These are phyloP conservation scores for Nyctanthes arbortristis DNA, from an alignment of 257 asterid species.

Conservation along the genomic window DNA sequence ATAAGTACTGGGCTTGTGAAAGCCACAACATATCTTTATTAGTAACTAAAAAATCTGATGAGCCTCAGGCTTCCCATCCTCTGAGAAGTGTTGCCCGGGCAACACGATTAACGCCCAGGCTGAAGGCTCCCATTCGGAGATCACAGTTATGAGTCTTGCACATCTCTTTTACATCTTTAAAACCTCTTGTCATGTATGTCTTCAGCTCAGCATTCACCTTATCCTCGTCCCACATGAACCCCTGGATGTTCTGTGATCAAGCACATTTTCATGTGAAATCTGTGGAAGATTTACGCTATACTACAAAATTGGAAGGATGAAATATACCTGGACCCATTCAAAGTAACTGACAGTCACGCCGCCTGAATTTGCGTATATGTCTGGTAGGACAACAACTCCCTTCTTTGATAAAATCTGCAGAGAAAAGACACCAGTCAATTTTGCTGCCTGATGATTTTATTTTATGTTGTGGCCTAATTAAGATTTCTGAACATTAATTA, in stretches of 20 bases:
- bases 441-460: neutral
- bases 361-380: constrained; percentile 78
- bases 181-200: constrained; percentile 75
- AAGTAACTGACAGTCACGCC: constrained; percentile 87
- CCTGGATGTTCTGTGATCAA: constrained; percentile 74
- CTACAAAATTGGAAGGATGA: neutral
- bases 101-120: constrained; percentile 87
- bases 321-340: constrained; percentile 87
- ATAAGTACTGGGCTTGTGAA: too few relatives aligned
- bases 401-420: constrained; percentile 69
- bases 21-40: too few relatives aligned
- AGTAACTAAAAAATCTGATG: neutral
- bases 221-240: constrained; percentile 96
- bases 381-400: constrained; percentile 81
- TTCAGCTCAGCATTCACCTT: constrained; percentile 81
- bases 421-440: neutral
- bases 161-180: constrained; percentile 73
- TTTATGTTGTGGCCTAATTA: neutral
- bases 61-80: constrained; percentile 85
- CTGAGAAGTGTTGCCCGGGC: constrained; percentile 88
- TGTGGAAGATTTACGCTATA: too few relatives aligned
- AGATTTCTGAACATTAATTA: constrained; percentile 3
- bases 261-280: neutral
- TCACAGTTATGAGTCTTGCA: constrained; percentile 75
- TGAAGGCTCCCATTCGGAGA: constrained; percentile 92